Evolutionary conservation across 2,329 filamentous ascomycete species (phyloP), one percentile per base, ranked within the genome.

Genomic region (Cadophora gregata): DNA sequence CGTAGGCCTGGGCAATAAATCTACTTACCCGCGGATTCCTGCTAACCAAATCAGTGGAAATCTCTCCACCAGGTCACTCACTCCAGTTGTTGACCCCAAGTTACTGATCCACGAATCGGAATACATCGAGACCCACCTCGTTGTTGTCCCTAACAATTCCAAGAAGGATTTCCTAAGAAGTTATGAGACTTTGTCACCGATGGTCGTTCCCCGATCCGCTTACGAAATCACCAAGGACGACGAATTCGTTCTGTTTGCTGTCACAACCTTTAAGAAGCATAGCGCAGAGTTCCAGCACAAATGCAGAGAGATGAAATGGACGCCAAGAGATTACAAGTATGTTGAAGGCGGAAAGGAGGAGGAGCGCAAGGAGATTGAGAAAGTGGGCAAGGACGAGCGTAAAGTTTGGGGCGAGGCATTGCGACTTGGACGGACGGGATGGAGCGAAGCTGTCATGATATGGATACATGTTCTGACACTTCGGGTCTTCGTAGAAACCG

Each of bases 401-500:
- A 97, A 96, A 81, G 85, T 97, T 2, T 97, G 93, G 88, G 93
- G 93, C 12, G 95, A 99, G 81, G 93, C 94, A 3, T 80, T 99
- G 76, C 87, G 93, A 71, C 85, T 97, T 74, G 93, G 90, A 16
- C 85, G 94, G 69, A 97, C 93, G n/a, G 93, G 93, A 19, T 99
- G 96, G 88, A 95, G 93, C 77, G 96, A 99, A 81, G 90, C 90
- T 69, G 93, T 97, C 71, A 97, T 97, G 93, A 90, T 95, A 63
- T 97, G 94, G 93, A 86, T 97, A 59, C 96, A 99, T 77, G 91
- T 97, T 31, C 84, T 98, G 75, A 92, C 94, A 7, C 81, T 99
- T 75, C 85, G 96, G 63, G 94, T 98, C 24, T 99, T 98, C 79
- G 96, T 99, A 24, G 96, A 99, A 84, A 97, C 94, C 5, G 96